Base-by-base conservation (phyloP, 2,329 filamentous ascomycete species). In the Penicillium polonicum region DNA sequence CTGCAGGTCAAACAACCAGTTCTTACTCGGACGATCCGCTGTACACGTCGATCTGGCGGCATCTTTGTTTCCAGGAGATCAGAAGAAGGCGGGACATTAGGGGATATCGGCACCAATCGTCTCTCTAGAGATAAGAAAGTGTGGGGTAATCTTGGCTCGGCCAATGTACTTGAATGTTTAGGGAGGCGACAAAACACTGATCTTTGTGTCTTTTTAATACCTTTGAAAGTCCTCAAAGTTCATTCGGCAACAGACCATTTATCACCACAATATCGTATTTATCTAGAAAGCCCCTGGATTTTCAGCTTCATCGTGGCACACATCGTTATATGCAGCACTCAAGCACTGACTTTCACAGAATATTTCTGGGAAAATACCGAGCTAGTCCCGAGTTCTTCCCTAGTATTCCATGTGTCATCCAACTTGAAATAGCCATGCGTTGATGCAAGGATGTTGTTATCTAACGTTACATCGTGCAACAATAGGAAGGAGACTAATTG, bases 251-350 rank as follows among this genome's bases (percentile, higher is more conserved):
- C 43, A 56, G 41, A 44, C 21, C 4, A 13, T 10, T 9, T 17
- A 59, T n/a, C 7, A 55, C 50, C 33, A 57, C 17, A 7, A 9
- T 25, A 41, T 69, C 65, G 39, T 66, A 69, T 25, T 57, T 52
- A 9, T 57, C 52, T 12, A 68, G 29, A 27, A 66, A 63, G 15
- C 29, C 39, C 58, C 35, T 64, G 7, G 1, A 64, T 68, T 31
- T 31, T 31, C 29, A 12, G 29, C 10, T 31, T 31, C 10, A 31
- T 31, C 10, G 12, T 12, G 27, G 3, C 9, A 29, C 27, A 29
- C 3, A 29, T 29, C 27, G 2, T 29, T 79, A 27, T 74, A 80
- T 5, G 72, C 76, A 9, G 68, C 72, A 48, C 76, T 80, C 21
- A 80, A 57, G 0, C 65, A 70, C 43, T 80, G n/a, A 35, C 63